Percentiles rank a stretch among this genome's conserved stretches.
Evolutionary conservation across 225 moss, liverwort and hornwort genomes (phyloP).

Genomic region (Sphagnum contortum): DNA sequence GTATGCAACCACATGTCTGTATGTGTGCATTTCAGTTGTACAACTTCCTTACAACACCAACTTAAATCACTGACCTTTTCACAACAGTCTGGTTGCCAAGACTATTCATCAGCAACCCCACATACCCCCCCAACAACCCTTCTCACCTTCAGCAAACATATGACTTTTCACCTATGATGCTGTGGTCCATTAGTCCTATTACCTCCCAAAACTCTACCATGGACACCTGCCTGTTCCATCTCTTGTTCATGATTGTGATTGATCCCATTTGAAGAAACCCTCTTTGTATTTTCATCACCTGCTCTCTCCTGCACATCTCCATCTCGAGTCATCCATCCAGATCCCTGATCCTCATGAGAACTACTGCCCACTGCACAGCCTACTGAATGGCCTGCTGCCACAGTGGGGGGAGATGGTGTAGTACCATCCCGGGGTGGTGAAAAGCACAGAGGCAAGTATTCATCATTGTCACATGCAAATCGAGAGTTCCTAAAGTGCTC

Average conservation of each 20-base stretch:
- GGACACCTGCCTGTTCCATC: slow-evolving; percentile 7
- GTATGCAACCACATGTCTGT: no score
- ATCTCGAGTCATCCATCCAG: slow-evolving; percentile 18
- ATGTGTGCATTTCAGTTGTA: no score
- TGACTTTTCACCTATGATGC: no score
- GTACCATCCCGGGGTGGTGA: slow-evolving; percentile 69
- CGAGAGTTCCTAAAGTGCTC: slow-evolving; percentile 95
- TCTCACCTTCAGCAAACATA: no score
- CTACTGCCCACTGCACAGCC: slow-evolving; percentile 36
- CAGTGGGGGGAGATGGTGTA: slow-evolving; percentile 59
- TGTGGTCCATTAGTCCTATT: no score
- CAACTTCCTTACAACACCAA: no score
- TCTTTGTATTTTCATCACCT: slow-evolving; percentile 21
- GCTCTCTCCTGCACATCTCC: slow-evolving; percentile 20
- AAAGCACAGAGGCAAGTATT: slow-evolving; percentile 80
- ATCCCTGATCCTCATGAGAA: slow-evolving; percentile 23
- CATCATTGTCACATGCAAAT: slow-evolving; percentile 94
- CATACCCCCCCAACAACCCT: no score
- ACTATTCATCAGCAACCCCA: no score
- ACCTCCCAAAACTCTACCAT: not conserved
- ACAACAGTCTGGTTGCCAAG: no score
- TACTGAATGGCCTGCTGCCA: slow-evolving; percentile 72
- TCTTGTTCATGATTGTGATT: slow-evolving; percentile 19
- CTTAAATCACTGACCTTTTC: no score
- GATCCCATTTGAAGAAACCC: slow-evolving; percentile 21